Evolutionary conservation across 345 rosid genomes (phyloP), one percentile per base, ranked within the genome.

Genomic region (Microcos paniculata): DNA sequence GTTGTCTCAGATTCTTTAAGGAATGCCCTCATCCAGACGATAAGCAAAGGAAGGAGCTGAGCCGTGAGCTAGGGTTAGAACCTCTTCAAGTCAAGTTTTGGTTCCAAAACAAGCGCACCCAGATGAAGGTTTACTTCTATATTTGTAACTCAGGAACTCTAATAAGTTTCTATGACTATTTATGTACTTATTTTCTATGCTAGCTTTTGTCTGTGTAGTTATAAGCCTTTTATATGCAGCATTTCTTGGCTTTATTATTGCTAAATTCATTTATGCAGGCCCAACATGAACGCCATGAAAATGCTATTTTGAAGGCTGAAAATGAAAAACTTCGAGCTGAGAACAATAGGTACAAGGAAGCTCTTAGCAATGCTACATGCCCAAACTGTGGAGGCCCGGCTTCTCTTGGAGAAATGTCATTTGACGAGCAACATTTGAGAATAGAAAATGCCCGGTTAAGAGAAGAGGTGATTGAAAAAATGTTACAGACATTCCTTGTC

Each of bases 21-120:
- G 98, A 95, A 81, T 93, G 90, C 53, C 98, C 99, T 48, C 98
- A 91, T 73, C 99, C 99, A 1, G 99, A 91, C 49, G 99, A 95
- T 74, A 95, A 95, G 87, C 99, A 95, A 85, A 84, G 99, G 70
- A 95, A 95, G 74, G 94, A 90, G 78, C 87, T 95, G 53, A 84
- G 99, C 58, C 86, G 96, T 0, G 91, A 90, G 78, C 86, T 95
- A 64, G 87, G 81, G 53, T 74, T 95, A 58, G 98, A 93, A 79
- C 97, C 97, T 63, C 80, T 95, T 74, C 99, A 95, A 80, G 85
- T 95, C 74, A 95, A 95, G 74, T 95, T 95, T 81, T 95, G 99
- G 99, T 95, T 95, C 83, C 99, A 95, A 86, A 95, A 93, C 86
- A 93, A 93, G 82, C 99, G 98, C 23, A 95, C 99, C 24, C 99